Percentiles rank a stretch among this genome's conserved stretches.
phyloP scores from a whole-genome alignment of 345 rosid species.

The Salix purpurea region DNA sequence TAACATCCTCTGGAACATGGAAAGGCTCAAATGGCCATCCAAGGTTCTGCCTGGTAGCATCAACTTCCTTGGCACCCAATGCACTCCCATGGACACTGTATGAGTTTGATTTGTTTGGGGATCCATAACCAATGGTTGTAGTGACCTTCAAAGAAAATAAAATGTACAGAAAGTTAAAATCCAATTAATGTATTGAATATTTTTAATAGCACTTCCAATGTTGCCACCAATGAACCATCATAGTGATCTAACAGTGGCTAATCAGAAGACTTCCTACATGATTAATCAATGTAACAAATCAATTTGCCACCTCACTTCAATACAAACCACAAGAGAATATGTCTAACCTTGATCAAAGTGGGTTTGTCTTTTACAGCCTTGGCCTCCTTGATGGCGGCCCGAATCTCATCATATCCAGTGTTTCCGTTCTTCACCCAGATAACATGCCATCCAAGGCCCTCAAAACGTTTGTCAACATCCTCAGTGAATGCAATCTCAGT shows the following conservation, averaged over 20 bases:
- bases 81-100: conserved; percentile 98
- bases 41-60: conserved; percentile 95
- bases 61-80: conserved; percentile 96
- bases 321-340: neutral
- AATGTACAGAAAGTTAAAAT: conserved; percentile 5
- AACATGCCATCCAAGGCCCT: conserved; percentile 99
- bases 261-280: neutral
- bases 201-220: neutral
- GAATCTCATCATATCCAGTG: conserved; percentile 95
- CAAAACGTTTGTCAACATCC: conserved; percentile 73
- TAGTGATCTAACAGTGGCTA: neutral
- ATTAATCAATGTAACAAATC: neutral
- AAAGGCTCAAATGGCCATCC: conserved; percentile 92
- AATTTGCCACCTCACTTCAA: neutral
- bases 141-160: conserved; percentile 45
- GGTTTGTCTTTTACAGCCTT: conserved; percentile 94
- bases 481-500: conserved; percentile 98
- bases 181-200: neutral
- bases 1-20: conserved; percentile 94
- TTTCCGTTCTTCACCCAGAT: conserved; percentile 99
- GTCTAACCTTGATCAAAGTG: conserved; percentile 68
- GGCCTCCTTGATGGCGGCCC: conserved; percentile 98
- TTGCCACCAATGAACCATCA: neutral
- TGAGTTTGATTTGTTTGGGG: conserved; percentile 94
- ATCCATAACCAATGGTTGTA: conserved; percentile 94